Conservation (phyloP, 768 basidiomycete species). For the Psilocybe tampanensis region DNA sequence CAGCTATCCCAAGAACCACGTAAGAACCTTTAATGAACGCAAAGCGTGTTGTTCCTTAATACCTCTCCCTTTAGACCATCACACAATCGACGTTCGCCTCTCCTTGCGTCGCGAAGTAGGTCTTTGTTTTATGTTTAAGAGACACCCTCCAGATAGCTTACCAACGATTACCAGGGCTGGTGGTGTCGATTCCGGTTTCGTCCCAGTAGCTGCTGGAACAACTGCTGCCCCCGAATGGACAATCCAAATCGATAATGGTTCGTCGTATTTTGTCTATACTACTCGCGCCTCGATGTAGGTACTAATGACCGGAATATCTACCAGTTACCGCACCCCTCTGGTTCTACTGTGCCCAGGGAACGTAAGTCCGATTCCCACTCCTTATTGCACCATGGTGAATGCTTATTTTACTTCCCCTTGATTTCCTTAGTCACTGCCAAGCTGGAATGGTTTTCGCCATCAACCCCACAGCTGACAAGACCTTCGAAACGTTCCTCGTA, state of each 20-base stretch:
- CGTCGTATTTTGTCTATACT: background rate
- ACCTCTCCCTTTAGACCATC: constrained; percentile 39
- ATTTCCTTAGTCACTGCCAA: constrained; percentile 50
- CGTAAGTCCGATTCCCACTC: constrained; percentile 19
- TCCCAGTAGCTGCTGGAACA: constrained; percentile 37
- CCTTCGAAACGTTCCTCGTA: constrained; percentile 41
- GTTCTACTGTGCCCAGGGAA: constrained; percentile 52
- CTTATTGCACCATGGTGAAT: background rate
- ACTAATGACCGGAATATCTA: background rate
- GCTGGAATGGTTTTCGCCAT: constrained; percentile 59
- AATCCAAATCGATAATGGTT: constrained; percentile 32
- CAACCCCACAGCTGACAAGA: constrained; percentile 49
- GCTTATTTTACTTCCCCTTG: background rate
- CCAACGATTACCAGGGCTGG: constrained; percentile 14
- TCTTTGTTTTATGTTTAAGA: background rate
- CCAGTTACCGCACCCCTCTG: constrained; percentile 46
- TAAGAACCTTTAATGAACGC: no score
- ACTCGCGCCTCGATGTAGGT: background rate
- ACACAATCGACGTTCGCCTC: constrained; percentile 42
- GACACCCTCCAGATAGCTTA: background rate
- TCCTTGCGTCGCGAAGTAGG: constrained; percentile 36
- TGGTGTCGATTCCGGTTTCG: constrained; percentile 50
- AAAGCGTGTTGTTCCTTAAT: no score
- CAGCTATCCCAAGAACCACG: constrained; percentile 42
- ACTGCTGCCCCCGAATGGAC: constrained; percentile 38